phyloP scores from a whole-genome alignment of 306 rosid species.

The Argentina anserina region DNA sequence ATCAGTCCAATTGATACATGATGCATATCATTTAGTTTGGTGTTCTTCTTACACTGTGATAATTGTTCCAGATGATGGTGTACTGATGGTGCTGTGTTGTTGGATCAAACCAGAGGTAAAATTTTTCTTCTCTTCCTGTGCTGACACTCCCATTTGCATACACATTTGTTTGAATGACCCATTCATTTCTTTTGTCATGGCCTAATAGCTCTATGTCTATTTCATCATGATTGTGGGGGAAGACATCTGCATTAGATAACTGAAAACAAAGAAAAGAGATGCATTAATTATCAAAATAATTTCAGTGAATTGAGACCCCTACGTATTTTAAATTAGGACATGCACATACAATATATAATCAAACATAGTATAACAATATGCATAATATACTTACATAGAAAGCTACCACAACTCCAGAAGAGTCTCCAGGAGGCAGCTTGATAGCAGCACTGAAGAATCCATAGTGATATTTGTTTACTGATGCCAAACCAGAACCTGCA shows the following conservation, averaged over 20 bases:
- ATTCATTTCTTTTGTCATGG: constrained; percentile 77
- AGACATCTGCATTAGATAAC: constrained; percentile 87
- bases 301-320: not conserved
- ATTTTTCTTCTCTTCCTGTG: constrained; percentile 96
- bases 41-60: constrained; percentile 70
- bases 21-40: not conserved
- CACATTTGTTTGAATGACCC: constrained; percentile 85
- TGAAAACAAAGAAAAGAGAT: constrained; percentile 23
- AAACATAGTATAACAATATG: not conserved
- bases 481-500: constrained; percentile 79
- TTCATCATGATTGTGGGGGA: constrained; percentile 85
- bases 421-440: constrained; percentile 78
- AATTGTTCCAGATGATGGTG: constrained; percentile 85
- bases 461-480: constrained; percentile 47
- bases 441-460: constrained; percentile 98
- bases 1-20: not conserved
- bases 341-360: not conserved
- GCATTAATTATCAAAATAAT: not conserved
- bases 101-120: constrained; percentile 95
- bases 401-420: constrained; percentile 93
- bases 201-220: constrained; percentile 90
- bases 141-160: constrained; percentile 86
- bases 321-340: no score
- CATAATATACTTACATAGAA: constrained; percentile 67
- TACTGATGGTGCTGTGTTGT: constrained; percentile 64